phyloP scores from a whole-genome alignment of 352 stramenopile genomes.

The Phytophthora hibernalis region DNA sequence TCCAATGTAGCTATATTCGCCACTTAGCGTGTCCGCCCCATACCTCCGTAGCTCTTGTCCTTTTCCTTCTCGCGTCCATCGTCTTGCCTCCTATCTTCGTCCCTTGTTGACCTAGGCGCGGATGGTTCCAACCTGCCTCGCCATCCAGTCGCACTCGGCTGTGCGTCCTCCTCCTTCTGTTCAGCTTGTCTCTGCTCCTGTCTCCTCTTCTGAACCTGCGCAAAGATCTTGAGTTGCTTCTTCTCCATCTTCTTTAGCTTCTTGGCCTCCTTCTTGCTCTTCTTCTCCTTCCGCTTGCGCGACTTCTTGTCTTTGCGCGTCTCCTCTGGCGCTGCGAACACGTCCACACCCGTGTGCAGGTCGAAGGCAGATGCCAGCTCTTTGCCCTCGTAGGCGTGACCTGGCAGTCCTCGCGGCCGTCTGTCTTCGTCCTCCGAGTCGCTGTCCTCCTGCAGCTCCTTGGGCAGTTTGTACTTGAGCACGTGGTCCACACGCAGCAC shows the following conservation, averaged over 20 bases:
- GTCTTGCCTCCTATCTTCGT: constrained; percentile 19
- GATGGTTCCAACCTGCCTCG: constrained; percentile 66
- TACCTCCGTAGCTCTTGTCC: constrained; percentile 65
- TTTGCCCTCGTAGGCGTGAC: constrained; percentile 91
- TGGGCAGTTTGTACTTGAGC: constrained; percentile 97
- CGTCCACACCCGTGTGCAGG: constrained; percentile 81
- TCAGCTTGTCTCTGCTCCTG: constrained; percentile 35
- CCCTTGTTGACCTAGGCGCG: constrained; percentile 18
- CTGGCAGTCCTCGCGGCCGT: constrained; percentile 60
- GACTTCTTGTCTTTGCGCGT: constrained; percentile 67
- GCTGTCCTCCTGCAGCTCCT: constrained; percentile 88
- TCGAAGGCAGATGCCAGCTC: constrained; percentile 76
- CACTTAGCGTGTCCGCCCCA: constrained; percentile 56
- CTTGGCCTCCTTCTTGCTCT: constrained; percentile 56
- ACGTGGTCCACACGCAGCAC: constrained; percentile 97
- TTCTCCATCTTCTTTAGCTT: constrained; percentile 62
- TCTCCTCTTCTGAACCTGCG: constrained; percentile 53
- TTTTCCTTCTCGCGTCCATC: constrained; percentile 22
- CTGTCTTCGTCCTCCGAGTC: constrained; percentile 52
- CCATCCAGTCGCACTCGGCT: constrained; percentile 70
- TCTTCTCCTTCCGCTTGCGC: constrained; percentile 64
- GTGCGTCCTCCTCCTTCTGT: constrained; percentile 10
- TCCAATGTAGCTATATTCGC: too few relatives aligned
- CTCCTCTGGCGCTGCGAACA: constrained; percentile 77
- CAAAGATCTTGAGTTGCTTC: constrained; percentile 55